These are phyloP conservation scores for Xylaria acuta DNA, from an alignment of 495 filamentous ascomycete species.

Conservation along the genomic window DNA sequence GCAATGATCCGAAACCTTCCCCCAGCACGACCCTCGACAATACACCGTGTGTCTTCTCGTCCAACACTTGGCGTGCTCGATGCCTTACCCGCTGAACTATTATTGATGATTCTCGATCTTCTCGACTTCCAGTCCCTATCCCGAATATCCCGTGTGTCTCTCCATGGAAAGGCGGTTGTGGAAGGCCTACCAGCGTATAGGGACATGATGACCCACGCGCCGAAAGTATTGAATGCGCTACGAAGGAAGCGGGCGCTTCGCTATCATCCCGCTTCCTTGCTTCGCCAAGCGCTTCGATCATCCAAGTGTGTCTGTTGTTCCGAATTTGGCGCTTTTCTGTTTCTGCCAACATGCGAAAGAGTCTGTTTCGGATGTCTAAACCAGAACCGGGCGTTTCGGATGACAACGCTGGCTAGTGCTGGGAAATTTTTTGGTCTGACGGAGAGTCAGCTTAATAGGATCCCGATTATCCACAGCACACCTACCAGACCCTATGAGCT, in stretches of 20 bases:
- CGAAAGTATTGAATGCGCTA: not conserved
- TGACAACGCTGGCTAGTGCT: not conserved
- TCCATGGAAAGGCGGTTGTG: not conserved
- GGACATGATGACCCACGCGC: not conserved
- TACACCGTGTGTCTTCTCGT: not conserved
- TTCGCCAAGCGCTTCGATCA: not conserved
- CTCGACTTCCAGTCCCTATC: not conserved
- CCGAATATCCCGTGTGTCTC: not conserved
- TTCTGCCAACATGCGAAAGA: not conserved
- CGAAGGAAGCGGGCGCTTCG: not conserved
- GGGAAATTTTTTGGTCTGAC: not conserved
- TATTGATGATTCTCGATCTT: not conserved
- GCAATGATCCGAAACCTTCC: too few species aligned
- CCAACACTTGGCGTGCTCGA: not conserved
- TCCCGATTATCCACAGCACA: not conserved
- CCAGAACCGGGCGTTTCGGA: not conserved
- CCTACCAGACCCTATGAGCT: not conserved
- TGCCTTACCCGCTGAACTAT: not conserved
- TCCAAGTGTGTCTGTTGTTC: not conserved
- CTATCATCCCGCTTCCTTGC: not conserved
- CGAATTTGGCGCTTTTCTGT: not conserved
- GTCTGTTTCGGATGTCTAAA: not conserved
- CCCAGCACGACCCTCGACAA: not conserved
- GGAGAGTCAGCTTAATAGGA: not conserved
- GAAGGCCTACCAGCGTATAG: not conserved